These are phyloP conservation scores for Dothideomycetes sp. DNA, from an alignment of 2,329 filamentous ascomycete species.

Conservation along the genomic window DNA sequence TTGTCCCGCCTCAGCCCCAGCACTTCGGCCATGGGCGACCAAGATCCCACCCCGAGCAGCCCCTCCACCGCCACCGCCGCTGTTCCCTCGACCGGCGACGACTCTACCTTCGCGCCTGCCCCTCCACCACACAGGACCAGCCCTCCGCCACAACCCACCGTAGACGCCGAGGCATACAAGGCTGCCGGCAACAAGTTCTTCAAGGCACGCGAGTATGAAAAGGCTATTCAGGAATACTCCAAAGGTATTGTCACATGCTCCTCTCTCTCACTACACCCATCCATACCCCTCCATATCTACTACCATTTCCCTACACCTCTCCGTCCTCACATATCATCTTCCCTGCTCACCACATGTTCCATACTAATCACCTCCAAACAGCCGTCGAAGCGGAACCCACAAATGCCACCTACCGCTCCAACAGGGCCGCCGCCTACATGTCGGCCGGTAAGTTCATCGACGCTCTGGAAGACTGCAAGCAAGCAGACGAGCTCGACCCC, in stretches of 20 bases:
- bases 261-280: too few species aligned
- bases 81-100: too few species aligned
- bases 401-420: slow-evolving; percentile 84
- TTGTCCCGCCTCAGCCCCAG: slow-evolving; percentile 49
- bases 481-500: slow-evolving; percentile 72
- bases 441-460: slow-evolving; percentile 67
- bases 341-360: too few species aligned
- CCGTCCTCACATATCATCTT: too few species aligned
- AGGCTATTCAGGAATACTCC: slow-evolving; percentile 85
- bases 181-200: slow-evolving; percentile 91
- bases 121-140: slow-evolving; percentile 60
- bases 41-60: slow-evolving; percentile 43
- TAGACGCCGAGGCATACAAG: slow-evolving; percentile 88
- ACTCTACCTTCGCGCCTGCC: slow-evolving; percentile 42
- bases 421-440: slow-evolving; percentile 91
- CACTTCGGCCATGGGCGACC: slow-evolving; percentile 64
- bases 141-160: slow-evolving; percentile 36
- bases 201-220: slow-evolving; percentile 82
- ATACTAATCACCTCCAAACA: slow-evolving; percentile 33
- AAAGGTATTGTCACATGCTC: too few species aligned
- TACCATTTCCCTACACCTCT: too few species aligned
- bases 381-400: slow-evolving; percentile 79
- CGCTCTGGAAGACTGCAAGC: slow-evolving; percentile 78
- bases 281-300: too few species aligned
- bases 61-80: background rate